Base-by-base conservation (phyloP, 1,284 basidiomycete species). In the Fomitopsis pinicola region DNA sequence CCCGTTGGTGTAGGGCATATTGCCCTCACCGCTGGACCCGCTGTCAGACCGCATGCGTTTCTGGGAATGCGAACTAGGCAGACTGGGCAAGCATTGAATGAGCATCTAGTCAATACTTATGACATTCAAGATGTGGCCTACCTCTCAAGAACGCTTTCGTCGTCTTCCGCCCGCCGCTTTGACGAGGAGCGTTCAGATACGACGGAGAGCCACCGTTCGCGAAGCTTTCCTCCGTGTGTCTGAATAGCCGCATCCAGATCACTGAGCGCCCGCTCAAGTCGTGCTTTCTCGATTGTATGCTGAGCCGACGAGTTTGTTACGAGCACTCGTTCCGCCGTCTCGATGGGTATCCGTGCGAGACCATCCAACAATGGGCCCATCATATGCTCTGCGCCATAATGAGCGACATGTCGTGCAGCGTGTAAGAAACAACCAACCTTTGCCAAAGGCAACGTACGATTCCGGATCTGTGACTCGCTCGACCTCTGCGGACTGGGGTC, bases 301-400 rank as follows among this genome's bases (percentile, higher is more conserved):
- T 68, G 64, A 0, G 71, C 42, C 12, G 59, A 45, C 2, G 62
- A 65, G 50, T 68, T 65, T 28, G 67, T 67, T 26, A 66, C 66
- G 40, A 72, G 58, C 10, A 69, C 58, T n/a, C 69, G 68, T 50
- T 79, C 75, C 6, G 75, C 71, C 22, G 77, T 72, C 12, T 72
- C 70, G 59, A 77, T 71, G 10, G 75, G 71, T 14, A 84, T 72
- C 35, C 77, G 73, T 59, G 78, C 77, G 4, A 85, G 69, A 42
- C 82, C 80, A 26, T 83, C 80, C 12, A 84, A 64, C 68, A 86
- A 86, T 6, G 77, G 75, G 22, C 74, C 75, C 6, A 78, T 74
- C 4, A 85, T 83, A 64, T 87, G 87, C 35, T 81, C 85, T 87
- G 62, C n/a, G 10, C 17, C 60, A 4, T 19, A 8, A 40, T 59